Base-by-base conservation (phyloP, 2,329 filamentous ascomycete species). In the Tolypocladium sp. region DNA sequence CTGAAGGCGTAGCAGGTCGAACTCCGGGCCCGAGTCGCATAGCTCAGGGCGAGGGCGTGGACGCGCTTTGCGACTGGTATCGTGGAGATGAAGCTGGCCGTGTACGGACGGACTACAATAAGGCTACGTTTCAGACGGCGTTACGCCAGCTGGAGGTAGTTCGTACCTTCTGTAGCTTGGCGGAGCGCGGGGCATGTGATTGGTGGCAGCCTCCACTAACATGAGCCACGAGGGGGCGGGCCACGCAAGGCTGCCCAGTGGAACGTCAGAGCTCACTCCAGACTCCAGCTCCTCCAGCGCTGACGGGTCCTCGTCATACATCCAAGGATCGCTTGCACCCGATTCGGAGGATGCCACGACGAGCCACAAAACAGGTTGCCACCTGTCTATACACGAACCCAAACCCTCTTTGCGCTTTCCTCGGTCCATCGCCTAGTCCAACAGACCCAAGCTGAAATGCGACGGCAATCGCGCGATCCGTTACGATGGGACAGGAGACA, bases 401-500 rank as follows among this genome's bases (percentile, higher is more conserved):
- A 27, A 13, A 6, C 17, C 7, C 25, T n/a, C 25, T 25, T 10
- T 42, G 3, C 27, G 13, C 4, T 27, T 25, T 5, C 20, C 17
- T 20, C 41, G 2, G 8, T 9, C 15, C 49, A 27, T 30, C 15
- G 1, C 15, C 52, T 33, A 46, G 27, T 12, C 20, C 35, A 12
- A 25, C 27, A 40, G 7, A 30, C 37, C 51, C 53, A 38, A 60
- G 58, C 59, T 67, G 70, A 68, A 62, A 73, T 71, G 71, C 66
- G 52, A 68, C 64, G 54, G 62, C 57, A 58, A 55, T 57, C 59
- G 55, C 58, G 61, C 56, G 58, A 40, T 37, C 63, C 58, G 56
- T 49, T 40, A 70, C 56, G 59, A 73, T 71, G 70, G 66, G 61
- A 63, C 61, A 62, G 57, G 71, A 69, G 58, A 66, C 64, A 60